Base-by-base conservation (phyloP, 2,329 filamentous ascomycete species). In the Drechslerella dactyloides region DNA sequence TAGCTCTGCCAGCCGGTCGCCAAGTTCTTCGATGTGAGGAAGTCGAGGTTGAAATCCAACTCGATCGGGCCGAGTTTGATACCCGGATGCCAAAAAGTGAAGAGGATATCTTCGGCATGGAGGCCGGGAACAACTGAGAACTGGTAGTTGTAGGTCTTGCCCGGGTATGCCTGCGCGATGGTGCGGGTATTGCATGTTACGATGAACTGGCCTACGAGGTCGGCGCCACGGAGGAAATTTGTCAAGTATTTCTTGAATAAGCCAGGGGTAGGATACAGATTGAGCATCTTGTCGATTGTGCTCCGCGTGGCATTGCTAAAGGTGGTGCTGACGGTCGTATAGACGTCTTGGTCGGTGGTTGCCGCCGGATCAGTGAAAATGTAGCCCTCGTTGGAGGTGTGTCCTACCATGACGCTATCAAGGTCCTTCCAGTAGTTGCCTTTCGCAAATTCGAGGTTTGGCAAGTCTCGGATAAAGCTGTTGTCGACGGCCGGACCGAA, bases 91-190 rank as follows among this genome's bases (percentile, higher is more conserved):
- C 79, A 82, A 74, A 82, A 82, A 1, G 79, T 78, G 15, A 81
- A 77, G 4, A 82, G 73, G 4, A 82, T 75, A 63, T 83, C 81
- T 6, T 78, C 77, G 6, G 76, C 81, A 70, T 83, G 81, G 51
- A 78, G 77, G 4, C 79, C 81, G 0, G 80, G 81, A 11, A 70
- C 76, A 6, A 81, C 77, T 5, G 78, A 78, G 75, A 82, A 83
- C 66, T 81, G 80, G 75, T 82, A 79, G 55, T 77, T 79, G 68
- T 77, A 83, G 2, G 78, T 77, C 30, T 78, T 80, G 2, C 75
- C 75, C 42, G 77, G 75, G 54, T 80, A 78, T 1, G 79, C 80
- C 60, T 80, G 77, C n/a, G 78, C 79, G 27, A 82, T 74, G 33
- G 52, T 60, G 17, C 79, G 77, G 37, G 79, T 76, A 69, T 80